Evolutionary conservation across 208 protist genomes (phyloP), one percentile per base, ranked within the genome.

Genomic region (Trypanosoma platydactyli): DNA sequence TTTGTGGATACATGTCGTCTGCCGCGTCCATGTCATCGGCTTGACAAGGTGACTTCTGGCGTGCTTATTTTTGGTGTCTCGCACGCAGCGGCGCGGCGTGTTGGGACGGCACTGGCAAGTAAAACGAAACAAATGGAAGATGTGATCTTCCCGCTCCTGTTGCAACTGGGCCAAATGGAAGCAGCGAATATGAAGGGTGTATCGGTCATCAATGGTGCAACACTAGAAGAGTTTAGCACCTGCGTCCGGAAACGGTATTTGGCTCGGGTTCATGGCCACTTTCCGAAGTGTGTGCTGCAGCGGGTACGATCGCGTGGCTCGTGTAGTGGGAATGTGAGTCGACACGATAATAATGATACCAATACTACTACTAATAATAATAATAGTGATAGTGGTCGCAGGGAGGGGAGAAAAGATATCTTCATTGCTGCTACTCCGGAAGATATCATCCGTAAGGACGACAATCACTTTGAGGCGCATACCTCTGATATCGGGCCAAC

Each of bases 11-110:
- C 86, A 2, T 69, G 80, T 15, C 83, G 86, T 27, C 45, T 76
- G 0, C 86, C 84, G 9, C 76, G 89, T 22, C 80, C 89, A 6
- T 95, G 89, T 64, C 83, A 95, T 53, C 76, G 93, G 13, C 76
- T 97, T 3, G 93, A 97, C 68, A 93, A 89, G 64, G 89, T 87
- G 3, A 97, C 93, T 3, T 95, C 86, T 22, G 93, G 93, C 44
- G 78, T 96, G 6, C 64, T 96, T 30, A 71, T 94, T 27, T 66
- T 91, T 20, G 88, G 76, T 15, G 83, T 93, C 15, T 64, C 55
- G 18, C 73, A 71, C 20, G 72, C 63, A 13, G 79, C 89, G 1
- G 81, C 86, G 30, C 71, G 65, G 44, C 79, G 72, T 3, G 74
- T 95, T 22, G 77, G 84, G 24, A 56, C 64, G 29, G 71, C 73